Conservation (phyloP, 495 filamentous ascomycete genomes). For the Parachaetomium inaequale region DNA sequence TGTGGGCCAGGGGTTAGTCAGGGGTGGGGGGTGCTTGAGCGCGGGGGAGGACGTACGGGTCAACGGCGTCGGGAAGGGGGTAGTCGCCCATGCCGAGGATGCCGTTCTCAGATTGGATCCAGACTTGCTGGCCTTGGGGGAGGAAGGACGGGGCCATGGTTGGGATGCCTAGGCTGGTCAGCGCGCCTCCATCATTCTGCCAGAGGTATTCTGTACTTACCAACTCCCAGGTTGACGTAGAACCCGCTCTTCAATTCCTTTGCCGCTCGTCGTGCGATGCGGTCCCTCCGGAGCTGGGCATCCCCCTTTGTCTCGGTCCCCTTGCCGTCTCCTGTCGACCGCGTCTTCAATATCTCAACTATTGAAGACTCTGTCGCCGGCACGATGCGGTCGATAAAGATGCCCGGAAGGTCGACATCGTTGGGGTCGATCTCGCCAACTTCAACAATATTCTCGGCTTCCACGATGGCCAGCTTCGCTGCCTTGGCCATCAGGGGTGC, state of each 20-base stretch:
- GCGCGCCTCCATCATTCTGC: background rate
- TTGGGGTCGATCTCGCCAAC: constrained; percentile 56
- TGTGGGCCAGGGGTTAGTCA: background rate
- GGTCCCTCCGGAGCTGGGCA: constrained; percentile 45
- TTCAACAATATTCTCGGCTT: constrained; percentile 65
- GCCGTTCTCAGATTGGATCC: constrained; percentile 61
- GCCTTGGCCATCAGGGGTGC: constrained; percentile 60
- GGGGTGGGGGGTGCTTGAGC: background rate
- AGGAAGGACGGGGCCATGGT: constrained; percentile 59
- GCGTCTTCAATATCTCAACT: constrained; percentile 55
- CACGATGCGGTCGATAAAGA: constrained; percentile 62
- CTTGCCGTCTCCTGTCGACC: constrained; percentile 25
- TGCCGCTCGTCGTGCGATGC: constrained; percentile 57
- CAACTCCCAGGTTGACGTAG: constrained; percentile 66
- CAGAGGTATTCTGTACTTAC: constrained; percentile 18
- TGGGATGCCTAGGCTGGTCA: constrained; percentile 46
- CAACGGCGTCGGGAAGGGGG: constrained; percentile 50
- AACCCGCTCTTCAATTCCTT: constrained; percentile 61
- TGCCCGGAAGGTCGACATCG: constrained; percentile 58
- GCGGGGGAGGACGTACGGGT: constrained; percentile 37
- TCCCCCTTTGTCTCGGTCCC: constrained; percentile 23
- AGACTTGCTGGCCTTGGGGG: constrained; percentile 46
- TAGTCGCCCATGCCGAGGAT: constrained; percentile 62
- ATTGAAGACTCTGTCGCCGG: constrained; percentile 52
- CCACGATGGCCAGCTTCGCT: constrained; percentile 59